Evolutionary conservation across 1,284 basidiomycete species (phyloP), one percentile per base, ranked within the genome.

Genomic region (Ganoderma lingzhi): DNA sequence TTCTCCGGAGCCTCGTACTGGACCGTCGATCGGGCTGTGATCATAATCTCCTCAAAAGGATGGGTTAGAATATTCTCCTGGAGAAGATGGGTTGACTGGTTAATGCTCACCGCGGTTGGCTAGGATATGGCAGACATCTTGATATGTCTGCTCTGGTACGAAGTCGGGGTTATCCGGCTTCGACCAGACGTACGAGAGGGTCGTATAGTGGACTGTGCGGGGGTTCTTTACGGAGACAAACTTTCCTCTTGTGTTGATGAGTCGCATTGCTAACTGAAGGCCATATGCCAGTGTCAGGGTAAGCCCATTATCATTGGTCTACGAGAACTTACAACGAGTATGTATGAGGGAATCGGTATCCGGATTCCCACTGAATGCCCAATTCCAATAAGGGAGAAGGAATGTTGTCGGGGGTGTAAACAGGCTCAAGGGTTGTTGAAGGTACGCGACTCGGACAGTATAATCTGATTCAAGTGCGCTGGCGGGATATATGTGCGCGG

Each of bases 111-210:
- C 6, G 2, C 10, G 45, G n/a, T 48, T 23, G 45, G n/a, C 45
- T n/a, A 48, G 10, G 12, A 51, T 51, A 28, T 19, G 48, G 23
- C 48, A 51, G 23, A 65, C 37, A 10, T 65, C 56, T 32, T 59
- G n/a, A 32, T 65, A 65, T 12, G 64, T 65, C 32, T 65, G 64
- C 6, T 65, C 48, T 14, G 9, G 48, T 28, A 28, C 23, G 12
- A 28, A 51, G 23, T 14, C 64, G 17, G 56, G 56, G 12, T 10
- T 19, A 30, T 39, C 32, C 19, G 15, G 32, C 6, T 15, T 65
- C 41, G 64, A 32, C 64, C 64, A 65, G 56, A 65, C 64, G 19
- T 65, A 56, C 32, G 64, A 65, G 6, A 65, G 56, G 42, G 59
- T 65, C 1, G 64, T 56, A 32, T 60, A 65, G n/a, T 42, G 64